Evolutionary conservation across 371 early-diverging fungal species (phyloP), one percentile per base, ranked within the genome.

Genomic region (Mucor velutinosus): DNA sequence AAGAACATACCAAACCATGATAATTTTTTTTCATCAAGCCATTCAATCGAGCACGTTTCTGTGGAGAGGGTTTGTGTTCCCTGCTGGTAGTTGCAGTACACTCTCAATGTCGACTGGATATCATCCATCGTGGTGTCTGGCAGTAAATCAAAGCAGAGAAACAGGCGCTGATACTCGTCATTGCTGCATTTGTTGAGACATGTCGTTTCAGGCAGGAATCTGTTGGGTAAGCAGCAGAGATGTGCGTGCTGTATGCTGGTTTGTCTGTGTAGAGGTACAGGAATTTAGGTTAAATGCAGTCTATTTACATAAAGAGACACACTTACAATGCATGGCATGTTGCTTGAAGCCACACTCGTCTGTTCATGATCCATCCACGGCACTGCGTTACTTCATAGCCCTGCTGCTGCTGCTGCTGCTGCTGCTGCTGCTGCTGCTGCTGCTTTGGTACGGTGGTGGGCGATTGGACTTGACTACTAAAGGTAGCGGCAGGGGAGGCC

Each of bases 331-430:
- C 45, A 19, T 45, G 45, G 8, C 45, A 17, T n/a, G 43, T 4
- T 10, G 49, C 65, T 53, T 62, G 71, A 43, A 71, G 66, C 71
- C 71, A 71, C 12, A 71, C 35, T 14, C 58, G 32, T 45, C 45
- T 39, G 25, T 59, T 25, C 7, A 25, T 39, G 39, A 66, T 7
- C 71, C 71, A 71, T 10, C 58, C 70, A n/a, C 37, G 37, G 56
- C 70, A 70, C 5, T 49, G 14, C 0, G 15, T 7, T 11, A 67
- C 14, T 2, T 37, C n/a, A n/a, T 53, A 25, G 10, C 1, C 53
- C 0, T 53, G 19, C 8, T 33, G 33, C 30, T 33, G 33, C 7
- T 33, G 33, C 33, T 33, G 33, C n/a, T 33, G 33, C 1, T 33
- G 3, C 7, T 33, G 33, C 7, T 33, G 33, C 4, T 33, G n/a